These are phyloP conservation scores for Aleurites moluccanus DNA, from an alignment of 441 rosid species.

Conservation along the genomic window DNA sequence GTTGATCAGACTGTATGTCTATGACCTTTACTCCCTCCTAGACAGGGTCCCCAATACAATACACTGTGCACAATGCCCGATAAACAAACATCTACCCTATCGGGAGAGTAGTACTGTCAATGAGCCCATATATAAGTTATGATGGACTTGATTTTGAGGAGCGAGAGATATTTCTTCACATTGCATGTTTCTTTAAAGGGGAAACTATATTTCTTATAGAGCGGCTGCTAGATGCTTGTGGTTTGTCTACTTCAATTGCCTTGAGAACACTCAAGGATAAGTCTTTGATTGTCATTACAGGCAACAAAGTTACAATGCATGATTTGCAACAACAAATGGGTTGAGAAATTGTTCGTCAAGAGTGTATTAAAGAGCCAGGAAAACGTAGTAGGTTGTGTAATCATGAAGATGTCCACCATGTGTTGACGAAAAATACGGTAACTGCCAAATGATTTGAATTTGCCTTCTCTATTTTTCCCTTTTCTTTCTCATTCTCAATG, in stretches of 20 bases:
- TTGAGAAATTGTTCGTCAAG: background rate
- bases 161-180: background rate
- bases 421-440: background rate
- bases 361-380: background rate
- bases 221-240: background rate
- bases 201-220: background rate
- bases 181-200: constrained; percentile 6
- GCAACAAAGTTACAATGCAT: background rate
- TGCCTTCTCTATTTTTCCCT: background rate
- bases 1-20: too few relatives aligned
- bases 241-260: background rate
- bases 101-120: too few relatives aligned
- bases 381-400: background rate
- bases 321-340: background rate
- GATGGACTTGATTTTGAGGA: background rate
- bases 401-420: background rate
- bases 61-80: too few relatives aligned
- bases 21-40: too few relatives aligned
- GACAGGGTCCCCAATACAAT: too few relatives aligned
- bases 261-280: background rate
- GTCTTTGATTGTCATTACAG: background rate
- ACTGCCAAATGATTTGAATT: background rate
- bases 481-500: background rate
- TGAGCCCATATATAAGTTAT: too few relatives aligned
- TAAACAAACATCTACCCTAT: too few relatives aligned